Conservation (phyloP, 768 basidiomycete species). For the Termitomyces sp. region DNA sequence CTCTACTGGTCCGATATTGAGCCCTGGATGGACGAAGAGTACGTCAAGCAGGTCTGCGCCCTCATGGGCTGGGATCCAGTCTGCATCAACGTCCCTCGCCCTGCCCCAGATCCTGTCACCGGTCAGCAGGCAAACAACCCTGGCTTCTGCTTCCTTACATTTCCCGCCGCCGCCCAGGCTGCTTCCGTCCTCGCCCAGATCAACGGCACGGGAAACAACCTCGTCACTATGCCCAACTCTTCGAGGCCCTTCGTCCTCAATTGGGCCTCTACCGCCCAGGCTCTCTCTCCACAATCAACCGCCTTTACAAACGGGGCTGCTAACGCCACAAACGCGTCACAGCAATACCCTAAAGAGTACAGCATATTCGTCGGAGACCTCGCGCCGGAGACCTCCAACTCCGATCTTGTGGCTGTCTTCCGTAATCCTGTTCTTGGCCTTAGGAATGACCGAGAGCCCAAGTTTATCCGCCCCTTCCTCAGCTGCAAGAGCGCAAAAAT, state of each 20-base stretch:
- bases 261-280: conserved; percentile 53
- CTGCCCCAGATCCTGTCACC: conserved; percentile 48
- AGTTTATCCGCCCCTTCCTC: conserved; percentile 82
- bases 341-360: conserved; percentile 78
- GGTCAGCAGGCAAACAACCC: conserved; percentile 76
- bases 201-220: conserved; percentile 36
- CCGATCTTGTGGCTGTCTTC: conserved; percentile 92
- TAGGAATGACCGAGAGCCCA: conserved; percentile 81
- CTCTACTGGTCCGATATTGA: conserved; percentile 89
- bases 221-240: conserved; percentile 82
- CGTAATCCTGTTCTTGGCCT: conserved; percentile 85
- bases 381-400: conserved; percentile 89
- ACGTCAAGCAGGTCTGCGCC: conserved; percentile 80
- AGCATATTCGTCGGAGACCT: conserved; percentile 95
- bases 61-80: conserved; percentile 86
- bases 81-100: conserved; percentile 66
- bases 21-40: conserved; percentile 97
- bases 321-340: conserved; percentile 29
- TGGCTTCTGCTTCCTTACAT: conserved; percentile 85
- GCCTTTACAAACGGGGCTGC: conserved; percentile 24
- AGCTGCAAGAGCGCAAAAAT: conserved; percentile 96
- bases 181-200: conserved; percentile 68
- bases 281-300: conserved; percentile 25
- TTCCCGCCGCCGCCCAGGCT: conserved; percentile 66
- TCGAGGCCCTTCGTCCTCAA: conserved; percentile 74